Evolutionary conservation across 805 yeast genomes (phyloP), one percentile per base, ranked within the genome.

Genomic region (Saccharomycopsis fibuligera): DNA sequence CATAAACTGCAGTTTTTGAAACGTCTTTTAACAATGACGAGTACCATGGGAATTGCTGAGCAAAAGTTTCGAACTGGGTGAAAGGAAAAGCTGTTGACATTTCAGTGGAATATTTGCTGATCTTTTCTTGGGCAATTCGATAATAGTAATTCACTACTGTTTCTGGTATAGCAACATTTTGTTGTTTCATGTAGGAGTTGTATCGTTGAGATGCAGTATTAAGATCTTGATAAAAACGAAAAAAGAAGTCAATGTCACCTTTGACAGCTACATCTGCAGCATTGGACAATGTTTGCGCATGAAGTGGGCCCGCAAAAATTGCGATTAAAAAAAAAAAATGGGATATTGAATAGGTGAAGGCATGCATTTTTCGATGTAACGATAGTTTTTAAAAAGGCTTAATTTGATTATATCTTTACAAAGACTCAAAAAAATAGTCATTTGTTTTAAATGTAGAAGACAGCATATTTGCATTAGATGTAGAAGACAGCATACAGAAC

Each of bases 21-120:
- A 57, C 66, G 1, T 53, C 60, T 1, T 47, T 17, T 6, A 66
- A 44, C 36, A 65, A 49, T 2, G 60, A 53, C 2, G 59, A 29
- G 42, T 65, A 61, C 69, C 70, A 65, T 1, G 68, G 69, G 45
- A 68, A 64, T 3, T 57, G 60, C 5, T 61, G 49, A 16, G 62
- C 54, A 38, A 57, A 64, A 2, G 67, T 61, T n/a, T 58, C 25
- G 48, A 67, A 66, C 6, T 56, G 62, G 2, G 61, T 54, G 47
- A 65, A 58, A 23, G 71, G 72, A 46, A 67, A 67, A 1, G 45
- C 39, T n/a, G 54, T 53, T 8, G 58, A 50, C 33, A 62, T 50
- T 22, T 62, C 35, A 2, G 65, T 59, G 2, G 62, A 60, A 23
- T 58, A 56, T 3, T 50, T 50, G 4, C 41, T 41, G 16, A 51